Base-by-base conservation (phyloP, 2,329 filamentous ascomycete genomes). In the Venturia oleaginea region DNA sequence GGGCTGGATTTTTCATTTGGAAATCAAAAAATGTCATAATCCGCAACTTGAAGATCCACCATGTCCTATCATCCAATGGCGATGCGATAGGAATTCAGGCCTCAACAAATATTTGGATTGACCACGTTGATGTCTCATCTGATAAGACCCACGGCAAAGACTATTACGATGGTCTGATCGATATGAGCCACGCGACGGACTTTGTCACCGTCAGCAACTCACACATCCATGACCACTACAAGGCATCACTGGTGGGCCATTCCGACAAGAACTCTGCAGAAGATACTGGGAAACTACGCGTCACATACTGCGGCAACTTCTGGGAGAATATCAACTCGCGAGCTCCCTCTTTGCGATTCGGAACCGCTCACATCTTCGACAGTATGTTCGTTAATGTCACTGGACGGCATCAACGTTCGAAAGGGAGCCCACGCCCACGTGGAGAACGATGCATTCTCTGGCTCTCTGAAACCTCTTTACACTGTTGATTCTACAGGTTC, bases 241-340 rank as follows among this genome's bases (percentile, higher is more conserved):
- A 86, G 74, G 82, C 79, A n/a, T 83, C 80, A 0, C 77, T 86
- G 10, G 77, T 86, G 64, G 84, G 83, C 17, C 84, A 87, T 79
- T 82, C 79, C 43, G 82, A 87, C 78, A 79, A 67, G 75, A 86
- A 86, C 76, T 75, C 67, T 40, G 75, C 70, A 61, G 81, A 86
- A 68, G 86, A 89, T 76, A 82, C 71, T 8, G 86, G 86, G 68
- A 79, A 85, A 71, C 78, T 89, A 57, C 82, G 78, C 71, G 77
- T 89, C 64, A 89, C 86, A 64, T 87, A 86, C 72, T 80, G 81
- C 76, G 83, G 87, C 79, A 89, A 89, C 81, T 79, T 83, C 78
- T 88, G 80, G 80, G 70, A 72, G 68, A 86, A 88, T 77, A 74
- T 87, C 72, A 85, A 86, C 79, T 86, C 83, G 8, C 86, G 86